These are phyloP conservation scores for Lactarius hatsudake DNA, from an alignment of 768 basidiomycete genomes.

Conservation along the genomic window DNA sequence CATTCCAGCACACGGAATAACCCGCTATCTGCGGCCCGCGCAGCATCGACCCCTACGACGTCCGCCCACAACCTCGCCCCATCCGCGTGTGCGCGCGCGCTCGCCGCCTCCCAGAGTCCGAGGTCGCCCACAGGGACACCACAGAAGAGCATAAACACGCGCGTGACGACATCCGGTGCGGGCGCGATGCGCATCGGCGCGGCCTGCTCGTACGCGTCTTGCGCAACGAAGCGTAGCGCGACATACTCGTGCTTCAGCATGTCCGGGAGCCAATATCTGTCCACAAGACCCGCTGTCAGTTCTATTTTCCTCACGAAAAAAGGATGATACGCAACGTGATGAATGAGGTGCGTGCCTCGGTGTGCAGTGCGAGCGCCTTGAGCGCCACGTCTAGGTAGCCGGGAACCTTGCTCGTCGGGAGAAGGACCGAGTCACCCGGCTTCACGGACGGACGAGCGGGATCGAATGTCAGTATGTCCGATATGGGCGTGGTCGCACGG, in stretches of 20 bases:
- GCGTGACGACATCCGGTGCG: conserved; percentile 42
- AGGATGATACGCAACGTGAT: conserved; percentile 37
- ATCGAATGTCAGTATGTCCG: conserved; percentile 8
- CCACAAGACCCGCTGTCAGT: background rate
- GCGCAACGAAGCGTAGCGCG: conserved; percentile 47
- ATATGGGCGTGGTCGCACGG: conserved; percentile 2
- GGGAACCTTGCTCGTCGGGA: conserved; percentile 34
- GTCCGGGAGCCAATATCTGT: conserved; percentile 44
- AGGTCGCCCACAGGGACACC: conserved; percentile 34
- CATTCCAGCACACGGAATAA: conserved; percentile 46
- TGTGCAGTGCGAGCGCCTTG: conserved; percentile 39
- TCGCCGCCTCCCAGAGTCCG: conserved; percentile 31
- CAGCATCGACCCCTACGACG: conserved; percentile 38
- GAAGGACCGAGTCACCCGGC: conserved; percentile 25
- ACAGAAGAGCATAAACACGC: conserved; percentile 51
- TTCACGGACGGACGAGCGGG: conserved; percentile 15
- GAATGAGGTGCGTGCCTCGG: conserved; percentile 45
- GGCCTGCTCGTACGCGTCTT: conserved; percentile 41
- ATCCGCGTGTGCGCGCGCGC: conserved; percentile 29
- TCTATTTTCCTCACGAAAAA: background rate
- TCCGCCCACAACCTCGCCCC: conserved; percentile 33
- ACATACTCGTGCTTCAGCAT: conserved; percentile 41
- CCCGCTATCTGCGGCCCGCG: conserved; percentile 30
- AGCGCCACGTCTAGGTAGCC: conserved; percentile 39
- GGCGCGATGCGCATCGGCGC: conserved; percentile 30